phyloP scores from a whole-genome alignment of 2,329 filamentous ascomycete genomes.

The Sclerotinia subarctica region DNA sequence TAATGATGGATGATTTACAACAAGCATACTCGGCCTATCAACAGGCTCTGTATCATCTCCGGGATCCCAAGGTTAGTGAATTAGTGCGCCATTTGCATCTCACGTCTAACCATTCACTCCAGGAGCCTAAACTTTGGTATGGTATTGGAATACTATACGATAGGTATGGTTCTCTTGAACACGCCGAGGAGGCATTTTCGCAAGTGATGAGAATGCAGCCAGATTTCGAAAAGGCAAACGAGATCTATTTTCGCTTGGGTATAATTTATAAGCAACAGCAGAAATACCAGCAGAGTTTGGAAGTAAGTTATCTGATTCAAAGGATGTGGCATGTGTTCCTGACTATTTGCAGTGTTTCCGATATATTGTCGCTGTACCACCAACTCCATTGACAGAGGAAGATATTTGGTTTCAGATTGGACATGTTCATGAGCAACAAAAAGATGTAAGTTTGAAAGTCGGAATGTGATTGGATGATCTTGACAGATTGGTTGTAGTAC shows the following conservation, averaged over 20 bases:
- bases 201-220: slow-evolving; percentile 99
- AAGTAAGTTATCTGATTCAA: slow-evolving; percentile 55
- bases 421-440: slow-evolving; percentile 97
- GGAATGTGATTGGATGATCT: slow-evolving; percentile 21
- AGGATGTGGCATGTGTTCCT: slow-evolving; percentile 17
- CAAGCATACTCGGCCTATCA: slow-evolving; percentile 97
- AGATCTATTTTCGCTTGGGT: slow-evolving; percentile 97
- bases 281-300: slow-evolving; percentile 87
- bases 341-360: slow-evolving; percentile 75
- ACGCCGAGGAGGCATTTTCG: slow-evolving; percentile 96
- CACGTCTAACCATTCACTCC: slow-evolving; percentile 25
- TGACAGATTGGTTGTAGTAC: slow-evolving; percentile 57
- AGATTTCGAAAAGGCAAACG: slow-evolving; percentile 96
- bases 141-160: slow-evolving; percentile 98
- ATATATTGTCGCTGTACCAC: slow-evolving; percentile 92
- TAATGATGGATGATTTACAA: slow-evolving; percentile 98
- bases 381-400: slow-evolving; percentile 88
- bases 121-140: slow-evolving; percentile 98
- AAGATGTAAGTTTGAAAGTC: slow-evolving; percentile 68
- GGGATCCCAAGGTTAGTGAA: slow-evolving; percentile 75
- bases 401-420: slow-evolving; percentile 99
- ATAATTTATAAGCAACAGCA: slow-evolving; percentile 99
- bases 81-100: neutral
- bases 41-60: slow-evolving; percentile 86
- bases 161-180: slow-evolving; percentile 90